These are phyloP conservation scores for Synchytrium microbalum DNA, from an alignment of 371 early-diverging fungal species.

Conservation along the genomic window DNA sequence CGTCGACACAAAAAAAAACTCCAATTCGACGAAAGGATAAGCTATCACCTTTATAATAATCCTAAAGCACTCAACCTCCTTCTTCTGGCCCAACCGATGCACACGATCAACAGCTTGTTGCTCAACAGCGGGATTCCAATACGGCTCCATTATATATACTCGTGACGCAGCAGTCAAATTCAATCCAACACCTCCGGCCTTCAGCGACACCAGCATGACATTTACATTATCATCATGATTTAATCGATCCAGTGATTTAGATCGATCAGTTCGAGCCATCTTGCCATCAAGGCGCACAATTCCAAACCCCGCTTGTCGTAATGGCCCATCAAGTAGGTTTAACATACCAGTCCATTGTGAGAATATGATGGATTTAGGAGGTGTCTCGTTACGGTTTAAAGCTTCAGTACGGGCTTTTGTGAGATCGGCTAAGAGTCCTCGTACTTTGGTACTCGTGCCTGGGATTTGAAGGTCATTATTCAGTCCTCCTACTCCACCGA, in stretches of 20 bases:
- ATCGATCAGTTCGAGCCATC: conserved; percentile 51
- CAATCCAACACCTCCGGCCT: conserved; percentile 84
- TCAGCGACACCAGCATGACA: conserved; percentile 74
- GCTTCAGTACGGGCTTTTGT: conserved; percentile 11
- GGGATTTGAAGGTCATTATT: conserved; percentile 36
- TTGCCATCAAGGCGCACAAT: conserved; percentile 65
- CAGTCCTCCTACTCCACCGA: conserved; percentile 4
- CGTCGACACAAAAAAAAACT: too few relatives aligned
- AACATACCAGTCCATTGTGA: conserved; percentile 77
- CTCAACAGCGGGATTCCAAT: conserved; percentile 77
- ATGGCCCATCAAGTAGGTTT: conserved; percentile 52
- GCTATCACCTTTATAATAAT: conserved; percentile 47
- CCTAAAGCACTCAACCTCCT: conserved; percentile 40
- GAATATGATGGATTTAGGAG: conserved; percentile 61
- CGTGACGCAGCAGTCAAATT: conserved; percentile 75
- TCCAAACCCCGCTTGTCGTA: conserved; percentile 41
- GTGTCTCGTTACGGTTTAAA: background rate
- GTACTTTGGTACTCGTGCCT: conserved; percentile 53
- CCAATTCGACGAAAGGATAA: too few relatives aligned
- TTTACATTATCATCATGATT: conserved; percentile 37
- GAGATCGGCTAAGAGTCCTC: conserved; percentile 42
- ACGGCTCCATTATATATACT: conserved; percentile 57
- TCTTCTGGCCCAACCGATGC: conserved; percentile 63
- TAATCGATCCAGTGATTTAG: conserved; percentile 50
- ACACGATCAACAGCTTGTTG: conserved; percentile 69